Evolutionary conservation across 495 filamentous ascomycete species (phyloP).

Genomic region (Hypomontagnella monticulosa): DNA sequence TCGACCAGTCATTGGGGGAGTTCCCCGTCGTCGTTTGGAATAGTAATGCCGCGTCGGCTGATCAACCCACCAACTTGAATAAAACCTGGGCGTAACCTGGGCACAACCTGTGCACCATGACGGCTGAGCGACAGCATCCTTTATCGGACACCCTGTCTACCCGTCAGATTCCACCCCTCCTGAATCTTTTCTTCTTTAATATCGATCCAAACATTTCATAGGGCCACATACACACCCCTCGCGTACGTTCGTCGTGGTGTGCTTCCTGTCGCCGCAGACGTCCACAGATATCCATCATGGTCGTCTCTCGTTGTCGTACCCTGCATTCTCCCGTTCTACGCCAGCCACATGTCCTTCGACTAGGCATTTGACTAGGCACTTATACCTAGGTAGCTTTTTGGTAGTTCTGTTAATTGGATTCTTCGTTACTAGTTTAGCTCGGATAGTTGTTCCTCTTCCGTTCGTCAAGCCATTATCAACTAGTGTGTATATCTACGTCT

Average conservation of each 20-base stretch:
- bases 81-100: too few species aligned
- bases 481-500: conserved; percentile 1
- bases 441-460: conserved; percentile 20
- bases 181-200: conserved; percentile 27
- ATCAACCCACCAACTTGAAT: conserved; percentile 5
- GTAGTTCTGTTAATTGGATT: conserved; percentile 26
- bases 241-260: conserved; percentile 30
- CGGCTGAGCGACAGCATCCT: conserved; percentile 4
- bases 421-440: conserved; percentile 10
- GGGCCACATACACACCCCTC: conserved; percentile 36
- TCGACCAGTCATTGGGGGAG: conserved; percentile 17
- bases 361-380: conserved; percentile 14
- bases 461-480: conserved; percentile 18
- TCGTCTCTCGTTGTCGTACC: conserved; percentile 20
- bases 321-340: conserved; percentile 20
- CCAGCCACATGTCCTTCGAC: conserved; percentile 28
- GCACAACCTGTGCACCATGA: not conserved
- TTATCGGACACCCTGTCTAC: conserved; percentile 22
- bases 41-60: conserved; percentile 20
- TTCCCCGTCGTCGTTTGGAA: conserved; percentile 23
- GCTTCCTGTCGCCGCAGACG: conserved; percentile 26
- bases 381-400: conserved; percentile 12
- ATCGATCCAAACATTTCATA: conserved; percentile 21
- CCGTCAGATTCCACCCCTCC: conserved; percentile 14
- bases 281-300: conserved; percentile 20